A percentile compares a stretch with the other conserved stretches of the same genome.
phyloP scores from a whole-genome alignment of 257 asterid species.

The Solanum gracilifrons region DNA sequence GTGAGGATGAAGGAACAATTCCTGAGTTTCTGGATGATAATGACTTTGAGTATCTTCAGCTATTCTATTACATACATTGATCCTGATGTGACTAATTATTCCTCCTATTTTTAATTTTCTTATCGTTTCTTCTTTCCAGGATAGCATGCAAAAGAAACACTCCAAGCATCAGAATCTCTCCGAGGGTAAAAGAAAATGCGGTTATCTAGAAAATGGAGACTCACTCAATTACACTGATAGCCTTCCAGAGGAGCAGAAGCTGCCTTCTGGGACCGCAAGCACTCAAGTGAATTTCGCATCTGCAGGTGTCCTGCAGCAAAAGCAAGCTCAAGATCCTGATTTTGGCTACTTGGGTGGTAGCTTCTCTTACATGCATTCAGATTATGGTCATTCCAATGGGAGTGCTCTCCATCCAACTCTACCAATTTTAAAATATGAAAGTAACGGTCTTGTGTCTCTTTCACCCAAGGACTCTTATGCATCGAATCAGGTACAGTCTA shows the following conservation, averaged over 20 bases:
- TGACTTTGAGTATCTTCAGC: not conserved
- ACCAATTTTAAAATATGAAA: constrained; percentile 41
- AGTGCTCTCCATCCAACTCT: constrained; percentile 22
- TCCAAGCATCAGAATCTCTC: constrained; percentile 31
- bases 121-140: constrained; percentile 26
- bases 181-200: constrained; percentile 26
- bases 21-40: not conserved
- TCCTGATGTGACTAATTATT: not conserved
- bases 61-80: not conserved
- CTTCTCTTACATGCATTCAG: constrained; percentile 27
- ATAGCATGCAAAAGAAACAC: constrained; percentile 30
- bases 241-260: constrained; percentile 22
- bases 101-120: not conserved
- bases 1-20: not conserved
- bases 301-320: constrained; percentile 22
- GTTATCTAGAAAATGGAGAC: constrained; percentile 19
- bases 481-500: constrained; percentile 29
- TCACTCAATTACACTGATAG: constrained; percentile 16
- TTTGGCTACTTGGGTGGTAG: constrained; percentile 30
- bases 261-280: constrained; percentile 19
- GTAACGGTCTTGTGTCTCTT: constrained; percentile 23
- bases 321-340: constrained; percentile 19
- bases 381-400: constrained; percentile 30
- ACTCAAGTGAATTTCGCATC: constrained; percentile 24
- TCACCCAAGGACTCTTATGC: constrained; percentile 41